Evolutionary conservation across 2,329 filamentous ascomycete genomes (phyloP).

Genomic region (Sclerotinia glacialis): DNA sequence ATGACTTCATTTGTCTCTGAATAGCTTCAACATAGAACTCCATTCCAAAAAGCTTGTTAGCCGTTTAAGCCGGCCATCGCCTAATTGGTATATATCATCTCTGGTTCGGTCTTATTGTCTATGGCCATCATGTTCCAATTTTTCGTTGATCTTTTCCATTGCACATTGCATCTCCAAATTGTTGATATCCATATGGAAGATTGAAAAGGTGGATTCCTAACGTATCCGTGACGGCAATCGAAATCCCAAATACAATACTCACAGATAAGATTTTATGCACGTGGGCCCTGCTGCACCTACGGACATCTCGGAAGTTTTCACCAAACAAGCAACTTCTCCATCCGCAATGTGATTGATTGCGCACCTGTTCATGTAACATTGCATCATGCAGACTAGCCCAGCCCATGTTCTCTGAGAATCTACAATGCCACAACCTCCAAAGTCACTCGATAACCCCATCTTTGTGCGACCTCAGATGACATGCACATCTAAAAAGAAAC

Average conservation of each 20-base stretch:
- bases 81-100: not conserved
- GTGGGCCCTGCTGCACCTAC: not conserved
- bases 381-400: not conserved
- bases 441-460: not conserved
- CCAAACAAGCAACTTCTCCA: conserved; percentile 2
- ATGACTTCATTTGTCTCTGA: conserved; percentile 14
- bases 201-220: too few species aligned
- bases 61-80: not conserved
- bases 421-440: conserved; percentile 9
- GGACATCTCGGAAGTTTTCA: not conserved
- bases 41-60: not conserved
- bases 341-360: not conserved
- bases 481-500: not conserved
- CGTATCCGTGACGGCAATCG: not conserved
- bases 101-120: not conserved
- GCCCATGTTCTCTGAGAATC: not conserved
- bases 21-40: not conserved
- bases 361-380: conserved; percentile 4
- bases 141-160: not conserved
- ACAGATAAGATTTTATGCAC: not conserved
- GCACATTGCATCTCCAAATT: not conserved
- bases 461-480: not conserved
- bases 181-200: too few species aligned
- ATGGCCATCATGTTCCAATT: not conserved
- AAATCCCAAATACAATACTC: not conserved